Percentiles rank a stretch among this genome's conserved stretches.
These are phyloP conservation scores for Rhododendron ferrugineum DNA, from an alignment of 148 eudicot genomes.

Conservation along the genomic window DNA sequence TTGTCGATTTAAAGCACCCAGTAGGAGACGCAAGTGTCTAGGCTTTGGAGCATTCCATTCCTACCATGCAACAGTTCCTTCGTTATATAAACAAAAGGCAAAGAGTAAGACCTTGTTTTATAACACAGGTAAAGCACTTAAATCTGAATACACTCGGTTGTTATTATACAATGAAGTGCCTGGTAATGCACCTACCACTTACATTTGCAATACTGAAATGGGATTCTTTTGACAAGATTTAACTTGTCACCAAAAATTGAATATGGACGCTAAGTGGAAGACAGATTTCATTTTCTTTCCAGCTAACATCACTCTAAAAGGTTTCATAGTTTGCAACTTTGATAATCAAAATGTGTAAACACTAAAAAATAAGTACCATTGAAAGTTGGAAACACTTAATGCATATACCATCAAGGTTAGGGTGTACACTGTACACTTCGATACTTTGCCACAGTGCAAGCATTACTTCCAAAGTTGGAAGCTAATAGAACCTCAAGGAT, in stretches of 20 bases:
- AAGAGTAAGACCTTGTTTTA: neutral
- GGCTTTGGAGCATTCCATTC: constrained; percentile 86
- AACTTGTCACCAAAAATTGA: neutral
- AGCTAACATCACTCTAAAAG: neutral
- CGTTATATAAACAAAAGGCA: neutral
- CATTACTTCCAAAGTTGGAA: neutral
- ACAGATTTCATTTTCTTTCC: neutral
- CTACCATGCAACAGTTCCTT: constrained; percentile 26
- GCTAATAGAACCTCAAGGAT: neutral
- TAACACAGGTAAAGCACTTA: neutral
- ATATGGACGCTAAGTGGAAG: neutral
- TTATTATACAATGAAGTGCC: neutral
- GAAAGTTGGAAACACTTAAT: neutral
- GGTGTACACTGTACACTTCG: neutral
- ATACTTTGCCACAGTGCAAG: too few species aligned
- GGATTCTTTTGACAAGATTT: neutral
- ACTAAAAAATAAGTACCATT: too few species aligned
- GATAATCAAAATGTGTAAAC: neutral
- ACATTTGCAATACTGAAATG: neutral
- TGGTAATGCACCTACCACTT: neutral
- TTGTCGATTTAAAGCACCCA: constrained; percentile 48
- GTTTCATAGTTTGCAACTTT: neutral
- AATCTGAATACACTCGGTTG: neutral
- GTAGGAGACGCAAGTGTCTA: constrained; percentile 47
- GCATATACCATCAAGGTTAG: neutral